A percentile compares a stretch with the other conserved stretches of the same genome.
phyloP scores from a whole-genome alignment of 345 rosid genomes.

The Aquilaria malaccensis region DNA sequence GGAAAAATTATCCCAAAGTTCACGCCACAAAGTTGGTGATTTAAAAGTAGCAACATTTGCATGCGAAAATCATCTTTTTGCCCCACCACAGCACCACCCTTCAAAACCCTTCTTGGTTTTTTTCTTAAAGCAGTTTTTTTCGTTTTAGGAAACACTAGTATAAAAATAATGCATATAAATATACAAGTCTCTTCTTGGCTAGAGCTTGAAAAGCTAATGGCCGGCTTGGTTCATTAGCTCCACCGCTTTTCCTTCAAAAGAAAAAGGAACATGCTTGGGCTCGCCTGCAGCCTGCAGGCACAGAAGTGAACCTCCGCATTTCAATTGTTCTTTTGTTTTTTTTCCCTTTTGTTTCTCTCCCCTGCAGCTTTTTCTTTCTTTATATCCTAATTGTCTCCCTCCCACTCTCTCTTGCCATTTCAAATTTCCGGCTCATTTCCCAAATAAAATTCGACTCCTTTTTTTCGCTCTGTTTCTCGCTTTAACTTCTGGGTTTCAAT shows the following conservation, averaged over 20 bases:
- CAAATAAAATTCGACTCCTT: constrained; percentile 7
- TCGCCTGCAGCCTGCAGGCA: constrained; percentile 11
- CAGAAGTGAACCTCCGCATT: constrained; percentile 5
- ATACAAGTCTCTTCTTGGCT: no score
- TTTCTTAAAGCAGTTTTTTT: no score
- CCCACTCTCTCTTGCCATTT: constrained; percentile 13
- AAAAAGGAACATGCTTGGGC: constrained; percentile 9
- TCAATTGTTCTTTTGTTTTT: background rate
- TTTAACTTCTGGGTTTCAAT: background rate
- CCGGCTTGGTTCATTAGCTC: constrained; percentile 17
- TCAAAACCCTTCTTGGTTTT: background rate
- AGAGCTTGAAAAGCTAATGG: constrained; percentile 2
- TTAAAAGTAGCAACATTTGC: constrained; percentile 12
- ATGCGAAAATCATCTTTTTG: constrained; percentile 19
- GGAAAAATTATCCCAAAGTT: background rate
- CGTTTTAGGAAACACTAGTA: no score
- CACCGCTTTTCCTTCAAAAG: background rate
- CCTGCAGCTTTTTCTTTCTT: constrained; percentile 18
- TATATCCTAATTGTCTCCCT: constrained; percentile 25
- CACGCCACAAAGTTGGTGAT: background rate
- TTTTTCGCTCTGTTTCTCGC: constrained; percentile 9
- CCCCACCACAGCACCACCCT: constrained; percentile 35
- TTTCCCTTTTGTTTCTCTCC: constrained; percentile 8
- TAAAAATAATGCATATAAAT: no score
- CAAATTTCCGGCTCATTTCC: constrained; percentile 13